A percentile compares a stretch with the other conserved stretches of the same genome.
phyloP scores from a whole-genome alignment of 495 filamentous ascomycete genomes.

The Terfezia claveryi region DNA sequence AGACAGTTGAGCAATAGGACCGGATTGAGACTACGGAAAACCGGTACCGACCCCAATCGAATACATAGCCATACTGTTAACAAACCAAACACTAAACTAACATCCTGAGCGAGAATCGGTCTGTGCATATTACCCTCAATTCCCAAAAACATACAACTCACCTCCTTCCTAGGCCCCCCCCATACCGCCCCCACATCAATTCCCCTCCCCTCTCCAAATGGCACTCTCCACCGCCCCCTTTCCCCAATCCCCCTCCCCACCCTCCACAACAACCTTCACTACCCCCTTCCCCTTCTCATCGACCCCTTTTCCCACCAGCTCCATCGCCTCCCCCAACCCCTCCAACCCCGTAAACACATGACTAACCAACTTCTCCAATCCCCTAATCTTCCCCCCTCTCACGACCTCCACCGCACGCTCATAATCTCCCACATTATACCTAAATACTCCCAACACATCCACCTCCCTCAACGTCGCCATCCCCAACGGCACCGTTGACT shows the following conservation, averaged over 20 bases:
- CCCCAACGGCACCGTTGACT: conserved; percentile 67
- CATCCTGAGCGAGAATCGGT: no score
- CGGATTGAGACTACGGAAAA: no score
- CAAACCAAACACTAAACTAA: no score
- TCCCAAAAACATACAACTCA: no score
- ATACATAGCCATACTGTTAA: no score
- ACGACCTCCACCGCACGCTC: conserved; percentile 56
- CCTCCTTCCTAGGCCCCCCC: no score
- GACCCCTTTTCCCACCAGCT: conserved; percentile 56
- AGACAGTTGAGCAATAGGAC: no score
- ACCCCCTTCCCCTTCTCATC: conserved; percentile 42
- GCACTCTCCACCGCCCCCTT: conserved; percentile 5
- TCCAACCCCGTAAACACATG: conserved; percentile 51
- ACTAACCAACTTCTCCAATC: conserved; percentile 42
- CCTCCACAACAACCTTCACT: conserved; percentile 56
- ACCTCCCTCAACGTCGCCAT: conserved; percentile 73
- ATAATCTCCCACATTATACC: conserved; percentile 67
- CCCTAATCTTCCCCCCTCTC: conserved; percentile 34
- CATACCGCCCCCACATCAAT: no score
- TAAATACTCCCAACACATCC: conserved; percentile 78
- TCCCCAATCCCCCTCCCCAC: conserved; percentile 24
- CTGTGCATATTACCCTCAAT: no score
- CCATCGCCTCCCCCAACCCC: conserved; percentile 45
- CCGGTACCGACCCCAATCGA: no score
- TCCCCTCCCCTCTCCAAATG: background rate